Base-by-base conservation (phyloP, 176 grass and related monocot species). In the Oryza glumipatula region DNA sequence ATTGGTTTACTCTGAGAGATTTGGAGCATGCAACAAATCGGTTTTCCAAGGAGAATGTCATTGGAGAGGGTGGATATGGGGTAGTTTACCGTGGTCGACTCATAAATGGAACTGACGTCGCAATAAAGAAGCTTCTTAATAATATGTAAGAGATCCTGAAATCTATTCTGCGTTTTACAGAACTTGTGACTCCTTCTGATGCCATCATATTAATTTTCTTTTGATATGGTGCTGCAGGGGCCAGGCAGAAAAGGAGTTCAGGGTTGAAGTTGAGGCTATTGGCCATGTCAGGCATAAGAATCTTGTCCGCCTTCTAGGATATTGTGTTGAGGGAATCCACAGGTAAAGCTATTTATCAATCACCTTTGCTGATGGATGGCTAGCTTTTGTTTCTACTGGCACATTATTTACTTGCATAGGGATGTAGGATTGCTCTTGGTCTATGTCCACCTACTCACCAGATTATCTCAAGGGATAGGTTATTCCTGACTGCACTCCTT, bases 151-250 rank as follows among this genome's bases (percentile, higher is more conserved):
- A 63, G n/a, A 63, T 23, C 9, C 58, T 63, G 58, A 63, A 63
- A n/a, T 63, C n/a, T 63, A 63, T 63, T 3, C 2, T n/a, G 58
- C n/a, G 22, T 63, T 63, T 22, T 63, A 23, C 58, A 63, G 58
- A 63, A 63, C 1, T 22, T 63, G 8, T 63, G 8, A 22, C 19
- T 22, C n/a, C 19, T 81, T 88, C 78, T 33, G 90, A 87, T 51
- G 86, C 88, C 56, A 70, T 6, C 15, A 17, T 23, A 35, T 70
- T 41, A 35, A 70, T 3, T 41, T 16, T 70, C 30, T 70, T 70
- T 41, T 91, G 10, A 28, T 63, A 63, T 63, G 58, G 58, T 23
- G 21, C 58, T 63, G 9, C n/a, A 63, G 58, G 58, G 58, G 58
- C 8, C 58, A 63, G 58, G 58, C 58, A 63, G 58, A 63, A 63